These are phyloP conservation scores for Boletus albobrunnescens DNA, from an alignment of 1,284 basidiomycete genomes.

Conservation along the genomic window DNA sequence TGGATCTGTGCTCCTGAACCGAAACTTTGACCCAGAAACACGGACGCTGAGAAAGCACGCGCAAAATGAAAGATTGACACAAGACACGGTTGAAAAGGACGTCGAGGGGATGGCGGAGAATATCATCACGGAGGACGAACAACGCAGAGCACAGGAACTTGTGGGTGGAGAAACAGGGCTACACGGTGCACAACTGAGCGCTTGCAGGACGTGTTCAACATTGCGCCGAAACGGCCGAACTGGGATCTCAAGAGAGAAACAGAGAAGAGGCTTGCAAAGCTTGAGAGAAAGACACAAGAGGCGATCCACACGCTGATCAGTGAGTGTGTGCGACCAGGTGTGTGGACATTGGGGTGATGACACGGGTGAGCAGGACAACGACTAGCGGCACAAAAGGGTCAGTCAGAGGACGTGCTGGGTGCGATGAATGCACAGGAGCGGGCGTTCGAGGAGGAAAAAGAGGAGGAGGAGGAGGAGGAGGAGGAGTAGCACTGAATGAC, in stretches of 20 bases:
- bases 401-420: conserved; percentile 70
- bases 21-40: conserved; percentile 85
- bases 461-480: conserved; percentile 8
- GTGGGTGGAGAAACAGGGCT: conserved; percentile 45
- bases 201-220: conserved; percentile 87
- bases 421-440: conserved; percentile 73
- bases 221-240: conserved; percentile 93
- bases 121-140: conserved; percentile 84
- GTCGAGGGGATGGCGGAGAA: conserved; percentile 80
- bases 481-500: neutral
- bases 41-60: conserved; percentile 69
- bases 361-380: conserved; percentile 55
- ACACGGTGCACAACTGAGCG: conserved; percentile 9
- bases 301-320: conserved; percentile 91
- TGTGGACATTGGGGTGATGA: conserved; percentile 11
- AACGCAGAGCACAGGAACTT: conserved; percentile 79
- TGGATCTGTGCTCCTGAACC: conserved; percentile 64
- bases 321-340: conserved; percentile 41
- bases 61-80: conserved; percentile 50
- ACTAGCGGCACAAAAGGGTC: conserved; percentile 70
- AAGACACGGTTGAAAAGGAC: conserved; percentile 86
- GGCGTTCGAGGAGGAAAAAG: conserved; percentile 40
- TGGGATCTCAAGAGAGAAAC: conserved; percentile 97
- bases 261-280: conserved; percentile 81
- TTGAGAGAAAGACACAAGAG: conserved; percentile 90